Base-by-base conservation (phyloP, 116 monocot species). In the Papilionanthe hybrid region DNA sequence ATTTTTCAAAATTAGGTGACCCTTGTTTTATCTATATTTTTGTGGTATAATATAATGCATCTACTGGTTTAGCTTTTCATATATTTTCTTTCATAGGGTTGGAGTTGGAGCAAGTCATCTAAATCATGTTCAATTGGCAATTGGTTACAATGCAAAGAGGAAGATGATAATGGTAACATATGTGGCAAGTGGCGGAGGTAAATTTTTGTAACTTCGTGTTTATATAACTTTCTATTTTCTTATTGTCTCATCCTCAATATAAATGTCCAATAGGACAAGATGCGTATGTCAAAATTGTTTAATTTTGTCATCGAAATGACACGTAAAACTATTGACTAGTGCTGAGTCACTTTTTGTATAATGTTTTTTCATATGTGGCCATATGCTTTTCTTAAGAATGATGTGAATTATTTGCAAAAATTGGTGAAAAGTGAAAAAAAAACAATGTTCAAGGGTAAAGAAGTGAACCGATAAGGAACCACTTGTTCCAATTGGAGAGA, bases 111-210 rank as follows among this genome's bases (percentile, higher is more conserved):
- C 20, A 88, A 77, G 53, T n/a, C 73, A 44, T 44, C 23, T 75
- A 48, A 25, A 72, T 50, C 66, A 56, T 78, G 41, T 25, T 85
- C 81, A 29, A 78, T 92, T 75, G 90, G 94, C 80, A 95, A 95
- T 79, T 95, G 94, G 94, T 50, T 95, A 76, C 94, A 92, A 78
- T 95, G 94, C 55, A 78, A 75, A 75, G 47, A 75, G 4, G 49
- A 75, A 75, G 47, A 75, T 49, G 75, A 75, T 25, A 49, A 49
- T 48, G 75, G 75, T 25, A 75, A 75, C 4, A 75, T 48, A 75
- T 75, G 75, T 27, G 75, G 75, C 48, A 75, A 75, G 75, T 75
- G 75, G 75, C 45, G 75, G 28, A 75, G 75, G 75, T 75, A 75
- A 75, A 12, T 37, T 50, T 50, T 22, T 19, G 49, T 75, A 47